Percentiles rank a stretch among this genome's conserved stretches.
Evolutionary conservation across 176 grass and related monocot species (phyloP).

Genomic region (Carex littledalei): DNA sequence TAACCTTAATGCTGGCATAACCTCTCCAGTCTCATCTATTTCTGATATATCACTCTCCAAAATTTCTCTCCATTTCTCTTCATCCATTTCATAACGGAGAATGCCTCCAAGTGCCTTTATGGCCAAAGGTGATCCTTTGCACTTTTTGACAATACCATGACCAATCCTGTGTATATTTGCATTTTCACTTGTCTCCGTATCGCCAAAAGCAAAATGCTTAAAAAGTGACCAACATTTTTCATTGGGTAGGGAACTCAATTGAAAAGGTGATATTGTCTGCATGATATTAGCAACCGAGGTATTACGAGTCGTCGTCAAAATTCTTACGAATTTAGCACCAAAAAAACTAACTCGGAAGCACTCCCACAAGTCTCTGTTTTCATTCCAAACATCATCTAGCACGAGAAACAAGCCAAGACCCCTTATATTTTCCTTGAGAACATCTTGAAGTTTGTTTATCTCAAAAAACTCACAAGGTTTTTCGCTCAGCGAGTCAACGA

Average conservation of each 20-base stretch:
- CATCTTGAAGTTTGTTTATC: not conserved
- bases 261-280: slow-evolving; percentile 3
- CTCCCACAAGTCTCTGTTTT: slow-evolving; percentile 20
- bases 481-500: not conserved
- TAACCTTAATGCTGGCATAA: too few species aligned
- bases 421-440: not conserved
- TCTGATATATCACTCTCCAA: too few species aligned
- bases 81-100: too few species aligned
- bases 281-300: not conserved
- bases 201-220: not conserved
- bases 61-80: too few species aligned
- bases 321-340: not conserved
- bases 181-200: not conserved
- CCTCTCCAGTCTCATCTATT: too few species aligned
- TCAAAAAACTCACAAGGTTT: not conserved
- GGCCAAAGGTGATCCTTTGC: slow-evolving; percentile 25
- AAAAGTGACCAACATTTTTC: slow-evolving; percentile 15
- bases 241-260: not conserved
- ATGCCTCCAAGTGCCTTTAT: not conserved
- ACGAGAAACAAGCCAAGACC: slow-evolving; percentile 25
- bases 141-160: slow-evolving; percentile 5
- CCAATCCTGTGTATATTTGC: slow-evolving; percentile 9
- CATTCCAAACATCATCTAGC: slow-evolving; percentile 39
- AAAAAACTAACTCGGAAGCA: not conserved
- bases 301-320: slow-evolving; percentile 28